Base-by-base conservation (phyloP, 805 yeast species). In the baker's yeast (Saccharomyces cerevisiae) region DNA sequence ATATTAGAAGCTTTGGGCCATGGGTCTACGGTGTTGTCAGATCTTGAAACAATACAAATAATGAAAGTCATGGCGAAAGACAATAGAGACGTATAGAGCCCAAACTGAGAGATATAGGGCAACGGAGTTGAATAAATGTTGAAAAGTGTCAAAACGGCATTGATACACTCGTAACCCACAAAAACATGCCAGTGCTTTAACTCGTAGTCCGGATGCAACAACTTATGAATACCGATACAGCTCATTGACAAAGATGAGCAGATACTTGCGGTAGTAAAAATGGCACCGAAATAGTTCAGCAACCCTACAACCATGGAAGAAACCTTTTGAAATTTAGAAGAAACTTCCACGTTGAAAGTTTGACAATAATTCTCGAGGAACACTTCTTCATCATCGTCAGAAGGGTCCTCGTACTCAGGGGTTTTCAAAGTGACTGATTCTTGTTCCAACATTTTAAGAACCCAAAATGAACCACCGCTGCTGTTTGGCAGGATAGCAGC, bases 401-500 rank as follows among this genome's bases (percentile, higher is more conserved):
- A 27, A 17, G 17, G 5, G 14, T 29, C 21, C 17, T 31, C 46
- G 29, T 21, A 26, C 14, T 27, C 26, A 13, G 46, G 26, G 26
- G 22, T 41, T 28, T 50, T 28, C 27, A 50, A 13, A 29, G 29
- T 11, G 13, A 13, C 32, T 14, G 46, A n/a, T 50, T 41, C 22
- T n/a, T 53, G 55, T 24, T 51, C 50, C 11, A 84, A 80, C 52
- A 81, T 65, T 47, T 77, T 74, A 66, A 75, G 72, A 6, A 83
- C 78, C 85, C 85, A 81, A 56, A 77, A 80, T 62, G 79, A 79
- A 58, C 79, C 83, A 27, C 84, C 84, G 53, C 83, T 83, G 48
- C 84, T 80, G 54, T 77, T 75, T 3, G 84, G 84, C 64, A 74
- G 75, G 13, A 82, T 77, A 49, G 77, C 73, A 9, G 79, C 71